phyloP scores from a whole-genome alignment of 805 yeast genomes.

The Naumovozyma baii region DNA sequence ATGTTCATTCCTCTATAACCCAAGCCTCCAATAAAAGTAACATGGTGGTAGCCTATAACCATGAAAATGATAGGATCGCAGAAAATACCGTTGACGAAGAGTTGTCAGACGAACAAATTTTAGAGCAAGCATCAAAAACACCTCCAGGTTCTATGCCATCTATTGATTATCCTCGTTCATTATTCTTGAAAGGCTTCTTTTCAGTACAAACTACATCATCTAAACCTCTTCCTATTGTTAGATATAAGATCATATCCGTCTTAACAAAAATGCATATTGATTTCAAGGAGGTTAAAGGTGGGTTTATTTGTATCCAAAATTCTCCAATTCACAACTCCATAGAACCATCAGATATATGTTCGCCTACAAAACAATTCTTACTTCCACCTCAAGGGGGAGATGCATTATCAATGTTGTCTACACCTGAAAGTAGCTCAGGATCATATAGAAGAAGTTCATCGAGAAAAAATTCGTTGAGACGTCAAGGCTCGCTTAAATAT shows the following conservation, averaged over 20 bases:
- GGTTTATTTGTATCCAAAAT: constrained; percentile 71
- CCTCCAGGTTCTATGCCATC: constrained; percentile 82
- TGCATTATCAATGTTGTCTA: neutral
- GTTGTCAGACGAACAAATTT: constrained; percentile 40
- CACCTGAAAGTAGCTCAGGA: neutral
- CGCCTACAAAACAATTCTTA: neutral
- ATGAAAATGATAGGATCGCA: constrained; percentile 3
- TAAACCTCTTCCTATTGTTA: constrained; percentile 78
- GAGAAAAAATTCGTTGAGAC: constrained; percentile 33
- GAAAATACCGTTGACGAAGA: constrained; percentile 16
- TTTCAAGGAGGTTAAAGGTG: constrained; percentile 86
- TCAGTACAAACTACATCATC: constrained; percentile 93
- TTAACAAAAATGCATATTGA: constrained; percentile 68
- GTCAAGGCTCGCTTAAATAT: constrained; percentile 25
- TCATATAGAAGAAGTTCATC: constrained; percentile 7
- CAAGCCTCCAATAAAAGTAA: constrained; percentile 12
- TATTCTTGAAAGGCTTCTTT: constrained; percentile 86
- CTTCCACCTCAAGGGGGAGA: neutral
- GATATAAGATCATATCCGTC: constrained; percentile 73
- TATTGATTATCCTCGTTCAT: constrained; percentile 83
- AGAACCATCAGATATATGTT: neutral
- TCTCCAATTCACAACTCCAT: constrained; percentile 26
- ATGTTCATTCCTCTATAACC: constrained; percentile 1
- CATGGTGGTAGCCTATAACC: too few relatives aligned
- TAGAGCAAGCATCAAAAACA: constrained; percentile 44